Conservation (phyloP, 139 green algal species). For the Mesotaenium endlicherianum region DNA sequence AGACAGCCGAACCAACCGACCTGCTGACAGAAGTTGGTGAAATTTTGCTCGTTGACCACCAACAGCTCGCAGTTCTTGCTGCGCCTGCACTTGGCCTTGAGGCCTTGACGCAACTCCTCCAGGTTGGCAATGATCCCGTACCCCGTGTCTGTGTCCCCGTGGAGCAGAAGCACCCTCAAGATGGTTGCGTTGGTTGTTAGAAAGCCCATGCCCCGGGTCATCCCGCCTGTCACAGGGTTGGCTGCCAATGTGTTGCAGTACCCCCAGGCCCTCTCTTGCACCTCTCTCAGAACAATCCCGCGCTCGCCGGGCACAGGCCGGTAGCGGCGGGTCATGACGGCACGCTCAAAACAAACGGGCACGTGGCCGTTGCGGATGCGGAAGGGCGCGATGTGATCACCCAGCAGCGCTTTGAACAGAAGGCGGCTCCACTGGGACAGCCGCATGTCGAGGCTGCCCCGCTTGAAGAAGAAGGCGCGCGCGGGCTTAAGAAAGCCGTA, state of each 20-base stretch:
- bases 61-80: constrained; percentile 9
- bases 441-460: constrained; percentile 17
- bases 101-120: not conserved
- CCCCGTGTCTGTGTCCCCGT: constrained; percentile 13
- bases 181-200: not conserved
- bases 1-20: no score
- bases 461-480: constrained; percentile 18
- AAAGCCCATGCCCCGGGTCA: no score
- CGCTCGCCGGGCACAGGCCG: not conserved
- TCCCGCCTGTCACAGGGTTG: no score
- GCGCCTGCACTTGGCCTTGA: not conserved
- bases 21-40: constrained; percentile 34
- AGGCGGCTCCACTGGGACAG: constrained; percentile 9
- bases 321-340: constrained; percentile 23
- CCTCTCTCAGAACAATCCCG: constrained; percentile 24
- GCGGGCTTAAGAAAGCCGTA: constrained; percentile 29
- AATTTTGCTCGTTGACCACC: constrained; percentile 17
- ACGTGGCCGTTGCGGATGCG: constrained; percentile 17
- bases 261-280: constrained; percentile 29
- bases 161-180: constrained; percentile 5
- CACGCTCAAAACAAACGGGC: constrained; percentile 33
- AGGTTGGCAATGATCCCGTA: constrained; percentile 36
- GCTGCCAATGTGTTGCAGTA: not conserved
- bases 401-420: constrained; percentile 25
- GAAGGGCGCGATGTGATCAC: constrained; percentile 32